Evolutionary conservation across 208 protist species (phyloP), one percentile per base, ranked within the genome.

Genomic region (Wallacemonas sp.): DNA sequence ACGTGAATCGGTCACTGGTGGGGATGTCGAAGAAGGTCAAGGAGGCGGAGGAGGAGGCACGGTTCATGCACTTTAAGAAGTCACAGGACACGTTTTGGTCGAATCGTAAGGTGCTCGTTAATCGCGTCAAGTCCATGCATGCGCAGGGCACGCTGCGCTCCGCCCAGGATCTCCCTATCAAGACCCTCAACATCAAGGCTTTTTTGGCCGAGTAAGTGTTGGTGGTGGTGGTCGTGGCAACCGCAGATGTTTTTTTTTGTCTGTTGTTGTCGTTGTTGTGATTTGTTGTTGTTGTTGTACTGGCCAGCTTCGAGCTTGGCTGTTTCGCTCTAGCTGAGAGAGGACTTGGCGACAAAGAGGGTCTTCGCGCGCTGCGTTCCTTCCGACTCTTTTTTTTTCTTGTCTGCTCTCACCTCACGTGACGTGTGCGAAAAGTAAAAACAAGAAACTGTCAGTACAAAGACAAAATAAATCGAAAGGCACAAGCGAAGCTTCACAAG

Each of bases 71-170:
- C 14, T 94, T 91, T 70, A 86, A 91, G 65, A 89, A 83, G 66
- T 70, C 83, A 33, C 87, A 94, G 72, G 91, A 96, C 62, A 91
- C 85, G 17, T 96, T 94, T 73, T 96, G 91, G 91, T 92, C 88
- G 19, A 88, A 92, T 33, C 74, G 91, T 9, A 96, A 94, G 65
- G 87, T 96, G 55, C 71, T 96, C 12, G 84, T 96, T 36, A 96
- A 94, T 61, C 87, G 91, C 30, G 83, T 94, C 33, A 96, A 96
- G 81, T 85, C 91, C 19, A 96, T 96, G 91, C 74, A 88, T 57
- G 91, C 93, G 49, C 87, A 93, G 69, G 88, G 88, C 16, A 91
- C 90, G 46, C 76, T 84, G 48, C 61, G 61, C 1, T 90, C 82
- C 16, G 71, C 87, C 2, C 85, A 84, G 61, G 90, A 95, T 62